Percentiles rank a stretch among this genome's conserved stretches.
Evolutionary conservation across 306 rosid species (phyloP).

Genomic region (Acacia acuminata): DNA sequence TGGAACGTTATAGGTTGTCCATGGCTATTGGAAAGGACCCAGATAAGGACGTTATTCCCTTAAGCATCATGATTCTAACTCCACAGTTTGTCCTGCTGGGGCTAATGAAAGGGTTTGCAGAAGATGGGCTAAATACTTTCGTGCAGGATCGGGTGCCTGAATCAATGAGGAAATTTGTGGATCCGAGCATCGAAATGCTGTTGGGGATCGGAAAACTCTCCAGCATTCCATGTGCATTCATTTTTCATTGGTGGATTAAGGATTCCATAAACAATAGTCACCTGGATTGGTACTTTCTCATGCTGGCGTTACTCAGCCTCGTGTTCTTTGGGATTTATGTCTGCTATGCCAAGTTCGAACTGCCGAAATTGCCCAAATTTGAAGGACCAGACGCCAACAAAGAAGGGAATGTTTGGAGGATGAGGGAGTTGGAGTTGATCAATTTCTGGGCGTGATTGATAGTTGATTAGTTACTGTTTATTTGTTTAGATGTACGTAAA

Average conservation of each 20-base stretch:
- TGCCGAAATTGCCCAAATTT: neutral
- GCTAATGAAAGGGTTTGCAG: neutral
- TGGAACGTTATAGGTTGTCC: neutral
- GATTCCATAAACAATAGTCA: neutral
- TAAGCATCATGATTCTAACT: neutral
- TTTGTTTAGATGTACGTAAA: too few relatives aligned
- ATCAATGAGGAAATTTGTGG: neutral
- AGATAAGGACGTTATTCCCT: neutral
- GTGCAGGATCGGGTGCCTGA: neutral
- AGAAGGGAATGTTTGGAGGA: too few relatives aligned
- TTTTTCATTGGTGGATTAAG: neutral
- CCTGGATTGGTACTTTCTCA: neutral
- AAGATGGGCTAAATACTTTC: neutral
- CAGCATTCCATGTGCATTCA: neutral
- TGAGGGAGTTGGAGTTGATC: too few relatives aligned
- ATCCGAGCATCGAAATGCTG: neutral
- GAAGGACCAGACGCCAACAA: neutral
- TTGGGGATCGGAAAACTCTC: neutral
- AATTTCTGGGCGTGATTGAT: too few relatives aligned
- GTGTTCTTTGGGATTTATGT: neutral
- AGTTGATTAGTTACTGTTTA: too few relatives aligned
- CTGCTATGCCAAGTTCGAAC: neutral
- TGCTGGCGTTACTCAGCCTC: neutral
- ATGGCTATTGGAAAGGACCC: neutral
- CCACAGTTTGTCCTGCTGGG: slow-evolving; percentile 15